phyloP scores from a whole-genome alignment of 768 basidiomycete genomes.

The Panus rudis region DNA sequence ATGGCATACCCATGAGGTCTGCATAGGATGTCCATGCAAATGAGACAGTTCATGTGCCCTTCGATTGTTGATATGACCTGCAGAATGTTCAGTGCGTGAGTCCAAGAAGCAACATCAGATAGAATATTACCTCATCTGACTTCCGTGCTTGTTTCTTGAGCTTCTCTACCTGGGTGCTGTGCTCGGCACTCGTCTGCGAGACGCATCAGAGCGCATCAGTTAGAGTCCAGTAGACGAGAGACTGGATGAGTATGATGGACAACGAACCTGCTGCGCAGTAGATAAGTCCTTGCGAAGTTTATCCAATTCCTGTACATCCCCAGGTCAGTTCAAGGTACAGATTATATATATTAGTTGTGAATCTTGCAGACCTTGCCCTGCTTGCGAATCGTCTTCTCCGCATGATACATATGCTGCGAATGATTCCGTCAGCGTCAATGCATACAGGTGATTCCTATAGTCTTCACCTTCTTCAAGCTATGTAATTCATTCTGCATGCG shows the following conservation, averaged over 20 bases:
- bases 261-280: constrained; percentile 14
- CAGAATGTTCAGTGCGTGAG: not conserved
- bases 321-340: not conserved
- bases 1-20: constrained; percentile 60
- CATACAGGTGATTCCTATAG: not conserved
- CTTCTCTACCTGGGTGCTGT: constrained; percentile 43
- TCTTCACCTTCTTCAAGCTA: constrained; percentile 16
- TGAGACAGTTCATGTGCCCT: constrained; percentile 60
- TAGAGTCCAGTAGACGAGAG: not conserved
- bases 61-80: constrained; percentile 55
- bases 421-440: not conserved
- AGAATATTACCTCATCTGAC: constrained; percentile 46
- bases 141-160: constrained; percentile 49
- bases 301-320: constrained; percentile 19
- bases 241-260: not conserved
- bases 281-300: constrained; percentile 18
- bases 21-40: constrained; percentile 64
- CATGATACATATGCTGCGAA: constrained; percentile 12
- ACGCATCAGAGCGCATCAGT: not conserved
- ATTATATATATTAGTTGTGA: not conserved
- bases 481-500: constrained; percentile 22
- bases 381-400: constrained; percentile 20
- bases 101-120: not conserved
- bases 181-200: constrained; percentile 14
- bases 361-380: constrained; percentile 18